Evolutionary conservation across 2,329 filamentous ascomycete genomes (phyloP), one percentile per base, ranked within the genome.

Genomic region (Parascedosporium putredinis): DNA sequence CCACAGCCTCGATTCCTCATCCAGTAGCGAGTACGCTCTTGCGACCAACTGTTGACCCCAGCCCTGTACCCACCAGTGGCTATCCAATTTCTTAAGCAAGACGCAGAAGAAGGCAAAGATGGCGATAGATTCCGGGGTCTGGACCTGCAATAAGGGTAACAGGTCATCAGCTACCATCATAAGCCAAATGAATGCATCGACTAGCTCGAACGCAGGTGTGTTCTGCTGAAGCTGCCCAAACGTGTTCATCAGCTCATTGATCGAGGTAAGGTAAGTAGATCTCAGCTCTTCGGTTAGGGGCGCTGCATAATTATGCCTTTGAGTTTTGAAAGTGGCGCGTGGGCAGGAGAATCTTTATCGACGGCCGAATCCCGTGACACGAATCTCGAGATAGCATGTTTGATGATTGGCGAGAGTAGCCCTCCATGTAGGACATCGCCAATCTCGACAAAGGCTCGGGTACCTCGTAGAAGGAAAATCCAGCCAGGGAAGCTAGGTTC

Each of bases 101-200:
- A 66, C 60, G 14, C 61, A 62, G 45, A 63, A 67, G 50, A 64
- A 61, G 14, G 60, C 62, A 50, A 65, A 65, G 12, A 69, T 65
- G 36, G 57, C 59, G 4, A 69, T 51, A 2, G 62, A 58, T 31
- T 60, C 61, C 50, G 61, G 62, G 33, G 54, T 53, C n/a, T 54
- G 59, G 16, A 55, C 53, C 9, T 52, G 48, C 10, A 71, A 53
- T 20, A 70, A 56, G 14, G 62, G 59, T 8, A 70, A 52, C 20
- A 68, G 64, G 4, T 64, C 62, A 48, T 66, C 60, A 3, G 62
- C 57, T 8, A 67, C 58, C 23, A 53, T 49, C 55, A 65, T 69
- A 44, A 68, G 58, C 67, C 67, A 70, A 4, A 66, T 56, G 49
- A 70, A 69, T 2, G 67, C 58, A 50, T 71, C 68, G 2, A 60